Evolutionary conservation across 192 early-diverging fungal genomes (phyloP), one percentile per base, ranked within the genome.

Genomic region (Ambispora gerdemannii): DNA sequence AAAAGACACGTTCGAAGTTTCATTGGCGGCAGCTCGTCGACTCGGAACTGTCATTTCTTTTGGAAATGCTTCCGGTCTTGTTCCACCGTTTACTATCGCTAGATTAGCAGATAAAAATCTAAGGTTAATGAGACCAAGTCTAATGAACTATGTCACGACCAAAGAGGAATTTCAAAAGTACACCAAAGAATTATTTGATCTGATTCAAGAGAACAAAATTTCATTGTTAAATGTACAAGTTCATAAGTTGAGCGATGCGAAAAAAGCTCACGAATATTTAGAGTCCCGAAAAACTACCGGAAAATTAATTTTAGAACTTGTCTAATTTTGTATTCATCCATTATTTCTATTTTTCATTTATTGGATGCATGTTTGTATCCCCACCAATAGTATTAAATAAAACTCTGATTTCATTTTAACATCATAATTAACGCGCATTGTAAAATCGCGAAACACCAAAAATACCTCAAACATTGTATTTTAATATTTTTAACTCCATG

Each of bases 51-150:
- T 96, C 70, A 81, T 95, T 52, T 90, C 88, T 2, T 98, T 93
- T 84, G 96, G 96, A 32, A 94, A 94, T 73, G 88, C 92, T 3
- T 91, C 90, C 35, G 95, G 95, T 1, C 81, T 86, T 17, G 87
- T 93, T 27, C 85, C 84, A 27, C 86, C 87, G 1, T 80, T 92
- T n/a, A 78, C 73, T 51, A 47, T 88, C 47, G 70, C 78, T 69
- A 66, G 70, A 15, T 79, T 98, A 27, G 43, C 85, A 0, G 79
- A 87, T 49, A 91, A 93, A 65, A 90, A 90, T 78, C 53, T 95
- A 34, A 81, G 79, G 6, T 76, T 96, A 64, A 83, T 90, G 79
- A 77, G 93, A 38, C 91, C 94, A 8, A 80, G 79, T 0, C 74
- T 97, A 25, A 91, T 88, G 74, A 70, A 83, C n/a, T 93, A 92